Evolutionary conservation across 805 yeast genomes (phyloP), one percentile per base, ranked within the genome.

Genomic region (Nakazawaea sp.): DNA sequence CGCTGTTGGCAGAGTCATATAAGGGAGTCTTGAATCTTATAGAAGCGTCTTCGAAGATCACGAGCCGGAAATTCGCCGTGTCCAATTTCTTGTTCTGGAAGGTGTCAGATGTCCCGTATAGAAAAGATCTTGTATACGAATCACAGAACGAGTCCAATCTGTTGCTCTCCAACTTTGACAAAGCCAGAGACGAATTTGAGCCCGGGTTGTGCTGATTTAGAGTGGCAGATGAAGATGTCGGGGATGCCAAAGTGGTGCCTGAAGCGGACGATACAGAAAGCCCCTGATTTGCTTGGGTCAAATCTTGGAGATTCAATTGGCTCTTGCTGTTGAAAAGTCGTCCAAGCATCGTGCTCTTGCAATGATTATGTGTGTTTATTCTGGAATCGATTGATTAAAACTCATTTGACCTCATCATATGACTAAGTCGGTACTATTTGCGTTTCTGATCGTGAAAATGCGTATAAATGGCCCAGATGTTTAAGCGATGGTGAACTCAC

Each of bases 31-130:
- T 73, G 1, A 64, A 49, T 13, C 76, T 49, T 9, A 73, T 59
- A 2, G 70, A 68, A 2, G 76, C 77, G 46, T 73, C 79, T 47
- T 73, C 78, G 6, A 72, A 55, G 23, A 73, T 56, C 3, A 73
- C 51, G 27, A 72, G 46, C 25, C 78, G 51, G 46, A 68, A 70
- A 10, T 46, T 47, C 40, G 56, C 55, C 20, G 45, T 44, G 38
- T 55, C 58, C 34, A 58, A 47, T 38, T 31, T 49, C 1, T 61
- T 59, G 36, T 45, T 43, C 2, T 12, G 9, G 25, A 59, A 43
- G 15, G 51, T 58, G 8, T 36, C 19, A 0, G 54, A 44, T 0
- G 67, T 56, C 2, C 75, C 76, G 44, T 70, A 71, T n/a, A 70
- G 53, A 27, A 67, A 62, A 26, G 66, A 65, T 23, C 75, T 50